Evolutionary conservation across 352 stramenopile species (phyloP).

Genomic region (Pythium periplocum): DNA sequence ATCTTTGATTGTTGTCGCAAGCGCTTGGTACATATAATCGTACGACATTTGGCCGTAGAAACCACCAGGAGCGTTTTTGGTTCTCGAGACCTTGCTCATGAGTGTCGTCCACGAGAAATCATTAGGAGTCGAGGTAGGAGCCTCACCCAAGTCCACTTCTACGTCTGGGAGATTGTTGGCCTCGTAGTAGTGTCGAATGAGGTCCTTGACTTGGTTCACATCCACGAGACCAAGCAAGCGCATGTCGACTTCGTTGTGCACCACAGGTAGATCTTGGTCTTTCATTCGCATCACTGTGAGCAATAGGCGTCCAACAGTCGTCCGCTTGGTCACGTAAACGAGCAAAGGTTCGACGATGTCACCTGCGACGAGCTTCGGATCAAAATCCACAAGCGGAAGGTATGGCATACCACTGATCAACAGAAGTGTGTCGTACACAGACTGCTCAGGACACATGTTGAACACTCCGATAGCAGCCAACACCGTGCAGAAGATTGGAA

Average conservation of each 20-base stretch:
- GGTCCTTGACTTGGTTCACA: slow-evolving; percentile 45
- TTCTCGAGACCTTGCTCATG: slow-evolving; percentile 49
- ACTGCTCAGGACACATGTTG: slow-evolving; percentile 64
- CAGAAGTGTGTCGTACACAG: slow-evolving; percentile 82
- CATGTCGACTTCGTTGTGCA: slow-evolving; percentile 65
- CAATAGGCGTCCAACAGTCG: slow-evolving; percentile 58
- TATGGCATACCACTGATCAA: slow-evolving; percentile 75
- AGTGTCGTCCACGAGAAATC: slow-evolving; percentile 50
- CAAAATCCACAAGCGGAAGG: slow-evolving; percentile 77
- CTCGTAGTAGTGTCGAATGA: slow-evolving; percentile 65
- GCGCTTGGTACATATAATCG: slow-evolving; percentile 63
- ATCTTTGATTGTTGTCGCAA: slow-evolving; percentile 28
- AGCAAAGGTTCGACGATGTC: slow-evolving; percentile 71
- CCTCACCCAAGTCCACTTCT: slow-evolving; percentile 72
- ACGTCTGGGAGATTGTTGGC: slow-evolving; percentile 37
- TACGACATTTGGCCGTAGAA: slow-evolving; percentile 63
- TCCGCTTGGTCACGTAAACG: slow-evolving; percentile 71
- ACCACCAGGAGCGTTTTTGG: slow-evolving; percentile 30
- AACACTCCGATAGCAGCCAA: slow-evolving; percentile 60
- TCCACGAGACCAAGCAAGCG: slow-evolving; percentile 63
- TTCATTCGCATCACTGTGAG: slow-evolving; percentile 69
- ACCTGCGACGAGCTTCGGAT: slow-evolving; percentile 38
- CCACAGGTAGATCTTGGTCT: slow-evolving; percentile 67
- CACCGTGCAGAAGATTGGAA: slow-evolving; percentile 74
- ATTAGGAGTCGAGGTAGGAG: slow-evolving; percentile 13